Conservation (phyloP, 345 rosid species). For the Triadica sebifera region DNA sequence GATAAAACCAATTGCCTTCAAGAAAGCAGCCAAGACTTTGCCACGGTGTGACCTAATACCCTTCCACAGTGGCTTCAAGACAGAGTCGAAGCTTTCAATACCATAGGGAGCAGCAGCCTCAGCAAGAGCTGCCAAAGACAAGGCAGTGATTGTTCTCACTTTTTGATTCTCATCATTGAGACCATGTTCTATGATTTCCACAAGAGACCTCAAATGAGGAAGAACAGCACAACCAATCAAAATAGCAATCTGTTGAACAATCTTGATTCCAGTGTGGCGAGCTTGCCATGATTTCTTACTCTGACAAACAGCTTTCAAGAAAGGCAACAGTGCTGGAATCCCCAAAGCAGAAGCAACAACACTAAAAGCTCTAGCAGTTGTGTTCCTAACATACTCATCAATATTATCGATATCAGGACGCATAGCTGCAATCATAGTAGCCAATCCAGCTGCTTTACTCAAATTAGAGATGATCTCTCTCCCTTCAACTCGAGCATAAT, state of each 20-base stretch:
- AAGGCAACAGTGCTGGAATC: slow-evolving; percentile 88
- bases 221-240: slow-evolving; percentile 97
- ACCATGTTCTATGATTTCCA: slow-evolving; percentile 91
- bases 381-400: slow-evolving; percentile 97
- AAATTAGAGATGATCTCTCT: slow-evolving; percentile 97
- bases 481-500: slow-evolving; percentile 99
- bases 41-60: slow-evolving; percentile 98
- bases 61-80: slow-evolving; percentile 97
- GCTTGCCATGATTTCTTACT: slow-evolving; percentile 99
- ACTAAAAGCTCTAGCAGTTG: slow-evolving; percentile 99
- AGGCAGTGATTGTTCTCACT: slow-evolving; percentile 97
- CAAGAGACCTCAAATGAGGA: slow-evolving; percentile 89
- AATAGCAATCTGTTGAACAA: slow-evolving; percentile 98
- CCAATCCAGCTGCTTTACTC: slow-evolving; percentile 98
- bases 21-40: slow-evolving; percentile 97
- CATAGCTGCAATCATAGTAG: slow-evolving; percentile 99
- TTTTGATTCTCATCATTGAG: slow-evolving; percentile 96
- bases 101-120: slow-evolving; percentile 99
- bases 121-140: slow-evolving; percentile 98
- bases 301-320: slow-evolving; percentile 97
- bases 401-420: slow-evolving; percentile 98
- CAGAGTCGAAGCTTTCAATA: slow-evolving; percentile 96
- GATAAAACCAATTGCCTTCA: slow-evolving; percentile 98
- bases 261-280: slow-evolving; percentile 98
- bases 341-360: slow-evolving; percentile 99